A percentile compares a stretch with the other conserved stretches of the same genome.
Conservation (phyloP, 1,139 yeast species). For the Zygoascus meyerae region DNA sequence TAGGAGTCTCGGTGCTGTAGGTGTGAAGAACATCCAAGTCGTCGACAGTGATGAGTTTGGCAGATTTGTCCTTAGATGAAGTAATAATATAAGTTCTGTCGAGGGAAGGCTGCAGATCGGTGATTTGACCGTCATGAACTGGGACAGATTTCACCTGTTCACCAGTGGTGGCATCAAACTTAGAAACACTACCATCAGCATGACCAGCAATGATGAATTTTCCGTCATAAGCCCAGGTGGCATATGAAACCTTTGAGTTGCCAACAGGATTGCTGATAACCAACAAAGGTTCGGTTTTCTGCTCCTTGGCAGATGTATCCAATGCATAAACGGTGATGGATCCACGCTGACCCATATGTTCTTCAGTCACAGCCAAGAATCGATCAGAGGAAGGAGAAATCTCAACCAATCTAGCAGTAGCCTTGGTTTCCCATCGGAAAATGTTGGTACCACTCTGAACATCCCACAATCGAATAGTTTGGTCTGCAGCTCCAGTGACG, state of each 20-base stretch:
- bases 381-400: slow-evolving; percentile 68
- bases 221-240: slow-evolving; percentile 80
- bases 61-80: slow-evolving; percentile 85
- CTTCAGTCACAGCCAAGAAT: slow-evolving; percentile 78
- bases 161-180: slow-evolving; percentile 73
- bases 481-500: slow-evolving; percentile 90
- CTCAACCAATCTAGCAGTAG: slow-evolving; percentile 89
- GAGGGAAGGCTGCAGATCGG: slow-evolving; percentile 85
- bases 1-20: slow-evolving; percentile 84
- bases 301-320: slow-evolving; percentile 36
- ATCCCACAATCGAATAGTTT: slow-evolving; percentile 79
- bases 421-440: slow-evolving; percentile 66
- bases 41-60: slow-evolving; percentile 76
- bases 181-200: slow-evolving; percentile 76
- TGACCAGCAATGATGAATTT: slow-evolving; percentile 79
- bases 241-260: slow-evolving; percentile 69
- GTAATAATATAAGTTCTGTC: slow-evolving; percentile 89
- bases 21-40: slow-evolving; percentile 66
- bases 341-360: slow-evolving; percentile 88
- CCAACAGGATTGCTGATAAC: slow-evolving; percentile 50
- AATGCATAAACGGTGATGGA: slow-evolving; percentile 64
- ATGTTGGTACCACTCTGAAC: slow-evolving; percentile 73
- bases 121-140: slow-evolving; percentile 69
- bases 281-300: slow-evolving; percentile 48
- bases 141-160: slow-evolving; percentile 53